Base-by-base conservation (phyloP, 208 protist genomes). In the Leishmania guyanensis region DNA sequence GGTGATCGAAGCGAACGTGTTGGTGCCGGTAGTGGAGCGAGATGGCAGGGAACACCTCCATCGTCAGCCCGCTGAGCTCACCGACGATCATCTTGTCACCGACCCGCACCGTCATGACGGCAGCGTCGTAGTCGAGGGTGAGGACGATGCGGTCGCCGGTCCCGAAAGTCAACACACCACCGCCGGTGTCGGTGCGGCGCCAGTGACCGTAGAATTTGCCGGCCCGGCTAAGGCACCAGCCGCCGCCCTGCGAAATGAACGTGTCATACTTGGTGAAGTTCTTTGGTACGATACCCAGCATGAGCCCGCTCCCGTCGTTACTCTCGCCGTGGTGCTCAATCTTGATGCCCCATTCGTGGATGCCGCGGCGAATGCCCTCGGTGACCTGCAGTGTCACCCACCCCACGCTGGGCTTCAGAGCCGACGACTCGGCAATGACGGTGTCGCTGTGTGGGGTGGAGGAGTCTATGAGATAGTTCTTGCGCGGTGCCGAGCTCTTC, bases 141-240 rank as follows among this genome's bases (percentile, higher is more conserved):
- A 98, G 93, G 51, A 96, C 88, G n/a, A 98, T 88, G 66, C 89
- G 91, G 74, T 98, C 96, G 60, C 94, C 94, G 5, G 94, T 98
- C 62, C 89, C 94, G 74, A 98, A 98, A 29, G 91, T 88, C 65
- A 98, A 68, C 22, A 78, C 87, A 5, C 80, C 84, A 6, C 83
- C 79, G 69, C 82, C 92, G 29, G 66, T 80, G 68, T 97, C 94
- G 43, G 93, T 91, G 50, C 94, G 89, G 22, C 92, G 83, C 95
- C 96, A 98, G 88, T 98, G 93, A 29, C 96, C 96, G 81, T 98
- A 98, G 74, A 98, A 97, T 79, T 98, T 98, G 50, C 96, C 96
- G 10, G 96, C 96, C 5, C 96, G 90, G 65, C 94, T 97, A 36
- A 98, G 77, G 75, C 96, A 98, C 96, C 96, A 98, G 26, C 96